These are phyloP conservation scores for Cymbopogon citratus DNA, from an alignment of 176 grass and related monocot genomes.

Conservation along the genomic window DNA sequence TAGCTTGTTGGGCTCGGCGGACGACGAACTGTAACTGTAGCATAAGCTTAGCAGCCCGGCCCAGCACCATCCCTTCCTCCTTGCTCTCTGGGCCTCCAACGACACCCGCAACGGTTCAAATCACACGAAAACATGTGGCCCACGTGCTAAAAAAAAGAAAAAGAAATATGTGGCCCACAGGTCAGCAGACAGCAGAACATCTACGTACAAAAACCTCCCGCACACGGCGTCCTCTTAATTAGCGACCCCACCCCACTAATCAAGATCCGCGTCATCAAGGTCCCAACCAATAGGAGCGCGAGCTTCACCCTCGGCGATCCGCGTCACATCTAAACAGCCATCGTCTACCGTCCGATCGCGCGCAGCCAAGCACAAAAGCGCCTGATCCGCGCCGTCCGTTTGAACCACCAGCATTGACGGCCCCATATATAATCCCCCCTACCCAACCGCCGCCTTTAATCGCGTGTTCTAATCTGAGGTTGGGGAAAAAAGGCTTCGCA, in stretches of 20 bases:
- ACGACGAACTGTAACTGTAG: neutral
- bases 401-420: neutral
- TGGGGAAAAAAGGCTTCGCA: neutral
- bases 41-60: neutral
- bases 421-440: neutral
- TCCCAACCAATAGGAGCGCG: too few species aligned
- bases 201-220: too few species aligned
- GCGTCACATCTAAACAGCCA: neutral
- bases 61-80: neutral
- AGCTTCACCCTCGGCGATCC: neutral
- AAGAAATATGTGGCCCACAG: too few species aligned
- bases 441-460: neutral
- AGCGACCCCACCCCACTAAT: too few species aligned
- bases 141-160: too few species aligned
- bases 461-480: neutral
- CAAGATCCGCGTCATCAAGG: too few species aligned
- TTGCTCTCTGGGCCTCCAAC: neutral
- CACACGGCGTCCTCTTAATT: too few species aligned
- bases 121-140: too few species aligned
- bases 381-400: constrained; percentile 4
- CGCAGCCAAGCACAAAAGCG: neutral
- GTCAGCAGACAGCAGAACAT: too few species aligned
- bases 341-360: neutral
- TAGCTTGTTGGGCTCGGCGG: neutral
- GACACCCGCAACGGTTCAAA: too few species aligned